These are phyloP conservation scores for Brasenia schreberi DNA, from an alignment of 164 flowering plant species.

Conservation along the genomic window DNA sequence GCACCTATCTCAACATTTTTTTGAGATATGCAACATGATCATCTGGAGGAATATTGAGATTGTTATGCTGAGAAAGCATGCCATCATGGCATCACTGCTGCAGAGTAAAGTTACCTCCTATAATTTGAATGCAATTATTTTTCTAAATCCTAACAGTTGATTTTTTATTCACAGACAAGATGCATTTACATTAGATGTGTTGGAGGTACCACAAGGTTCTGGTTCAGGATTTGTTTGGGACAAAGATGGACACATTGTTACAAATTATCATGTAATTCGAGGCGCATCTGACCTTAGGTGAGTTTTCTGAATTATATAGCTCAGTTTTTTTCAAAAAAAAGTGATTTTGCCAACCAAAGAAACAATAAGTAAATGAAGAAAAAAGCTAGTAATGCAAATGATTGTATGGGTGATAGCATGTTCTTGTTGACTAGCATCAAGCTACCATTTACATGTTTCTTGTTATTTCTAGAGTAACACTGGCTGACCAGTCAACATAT, in stretches of 20 bases:
- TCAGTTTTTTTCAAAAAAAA: neutral
- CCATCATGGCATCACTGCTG: too few species aligned
- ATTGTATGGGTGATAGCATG: neutral
- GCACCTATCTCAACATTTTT: too few species aligned
- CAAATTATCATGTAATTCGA: slow-evolving; percentile 96
- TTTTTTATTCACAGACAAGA: slow-evolving; percentile 61
- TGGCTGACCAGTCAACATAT: slow-evolving; percentile 82
- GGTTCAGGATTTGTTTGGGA: slow-evolving; percentile 99
- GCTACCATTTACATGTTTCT: neutral
- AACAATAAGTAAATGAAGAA: neutral
- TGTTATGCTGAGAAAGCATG: too few species aligned
- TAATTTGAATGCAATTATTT: too few species aligned
- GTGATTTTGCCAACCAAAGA: neutral
- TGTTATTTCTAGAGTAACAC: slow-evolving; percentile 65
- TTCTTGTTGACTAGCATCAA: neutral
- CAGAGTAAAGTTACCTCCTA: too few species aligned
- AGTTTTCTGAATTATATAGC: slow-evolving; percentile 4
- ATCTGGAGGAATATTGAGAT: too few species aligned
- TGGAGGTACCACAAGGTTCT: slow-evolving; percentile 97
- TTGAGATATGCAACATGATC: too few species aligned
- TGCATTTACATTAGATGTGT: slow-evolving; percentile 82
- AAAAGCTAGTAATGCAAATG: neutral
- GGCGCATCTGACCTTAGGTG: slow-evolving; percentile 98
- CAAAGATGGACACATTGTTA: slow-evolving; percentile 71
- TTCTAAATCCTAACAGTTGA: neutral